These are phyloP conservation scores for Talaromyces piceae DNA, from an alignment of 2,329 filamentous ascomycete species.

Conservation along the genomic window DNA sequence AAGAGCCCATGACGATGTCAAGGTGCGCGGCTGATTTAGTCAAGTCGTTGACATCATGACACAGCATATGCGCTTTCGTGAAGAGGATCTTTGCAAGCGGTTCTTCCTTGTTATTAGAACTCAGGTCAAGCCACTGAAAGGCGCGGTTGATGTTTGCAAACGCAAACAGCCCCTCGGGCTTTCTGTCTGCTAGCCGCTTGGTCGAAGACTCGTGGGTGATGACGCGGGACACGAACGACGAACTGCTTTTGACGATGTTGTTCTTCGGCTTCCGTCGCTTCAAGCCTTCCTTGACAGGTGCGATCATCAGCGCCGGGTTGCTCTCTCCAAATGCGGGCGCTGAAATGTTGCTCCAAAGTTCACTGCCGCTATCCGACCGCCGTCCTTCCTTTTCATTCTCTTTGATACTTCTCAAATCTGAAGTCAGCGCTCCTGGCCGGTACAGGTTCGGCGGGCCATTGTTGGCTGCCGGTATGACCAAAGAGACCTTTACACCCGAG, in stretches of 20 bases:
- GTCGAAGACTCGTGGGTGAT: slow-evolving; percentile 77
- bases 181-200: slow-evolving; percentile 73
- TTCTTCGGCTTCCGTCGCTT: slow-evolving; percentile 95
- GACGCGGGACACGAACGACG: slow-evolving; percentile 93
- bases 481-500: slow-evolving; percentile 73
- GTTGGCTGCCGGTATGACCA: slow-evolving; percentile 63
- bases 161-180: slow-evolving; percentile 71
- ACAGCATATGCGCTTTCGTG: slow-evolving; percentile 90
- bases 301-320: slow-evolving; percentile 62
- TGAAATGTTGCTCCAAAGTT: slow-evolving; percentile 40
- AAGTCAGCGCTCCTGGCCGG: slow-evolving; percentile 46
- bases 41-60: slow-evolving; percentile 80
- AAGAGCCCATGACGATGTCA: slow-evolving; percentile 92
- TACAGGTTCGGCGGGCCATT: slow-evolving; percentile 41
- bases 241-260: slow-evolving; percentile 97
- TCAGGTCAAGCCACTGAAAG: slow-evolving; percentile 92
- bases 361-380: slow-evolving; percentile 53
- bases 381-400: slow-evolving; percentile 56
- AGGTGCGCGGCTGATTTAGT: slow-evolving; percentile 76
- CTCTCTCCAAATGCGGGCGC: slow-evolving; percentile 75
- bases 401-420: slow-evolving; percentile 43
- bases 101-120: slow-evolving; percentile 63
- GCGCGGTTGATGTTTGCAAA: slow-evolving; percentile 95
- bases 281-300: slow-evolving; percentile 55
- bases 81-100: slow-evolving; percentile 94